These are phyloP conservation scores for Trebouxia sp. DNA, from an alignment of 139 green algal species.

Conservation along the genomic window DNA sequence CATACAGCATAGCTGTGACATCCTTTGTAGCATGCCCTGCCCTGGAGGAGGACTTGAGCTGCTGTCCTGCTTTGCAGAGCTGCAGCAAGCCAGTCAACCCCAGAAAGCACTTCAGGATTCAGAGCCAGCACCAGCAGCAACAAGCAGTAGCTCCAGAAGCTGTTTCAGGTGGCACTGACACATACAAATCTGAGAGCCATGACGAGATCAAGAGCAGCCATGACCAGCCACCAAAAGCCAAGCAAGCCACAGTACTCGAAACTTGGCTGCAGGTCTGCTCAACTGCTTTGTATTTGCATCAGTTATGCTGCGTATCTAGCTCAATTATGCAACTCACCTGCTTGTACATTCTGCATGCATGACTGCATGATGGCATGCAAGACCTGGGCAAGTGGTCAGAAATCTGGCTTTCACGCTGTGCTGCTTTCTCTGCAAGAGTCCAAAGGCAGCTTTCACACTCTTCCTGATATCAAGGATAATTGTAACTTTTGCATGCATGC, in stretches of 20 bases:
- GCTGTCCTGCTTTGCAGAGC: not conserved
- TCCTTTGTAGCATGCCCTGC: too few relatives aligned
- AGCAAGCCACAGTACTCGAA: not conserved
- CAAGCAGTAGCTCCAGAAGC: not conserved
- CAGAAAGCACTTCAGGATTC: not conserved
- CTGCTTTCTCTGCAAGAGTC: too few relatives aligned
- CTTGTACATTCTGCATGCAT: too few relatives aligned
- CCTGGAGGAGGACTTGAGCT: too few relatives aligned
- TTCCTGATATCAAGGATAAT: too few relatives aligned
- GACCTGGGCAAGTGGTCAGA: slow-evolving; percentile 30
- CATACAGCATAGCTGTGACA: not conserved
- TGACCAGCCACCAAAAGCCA: not conserved
- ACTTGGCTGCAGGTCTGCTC: not conserved
- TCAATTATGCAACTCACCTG: not conserved
- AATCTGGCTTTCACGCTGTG: slow-evolving; percentile 45
- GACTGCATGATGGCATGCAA: slow-evolving; percentile 13
- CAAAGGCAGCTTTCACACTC: too few relatives aligned
- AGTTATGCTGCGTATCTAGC: not conserved
- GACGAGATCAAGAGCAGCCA: slow-evolving; percentile 12
- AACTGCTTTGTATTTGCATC: not conserved
- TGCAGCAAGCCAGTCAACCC: not conserved
- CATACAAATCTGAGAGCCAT: not conserved
- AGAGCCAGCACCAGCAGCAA: not conserved
- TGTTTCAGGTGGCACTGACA: not conserved
- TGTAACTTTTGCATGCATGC: too few relatives aligned